Evolutionary conservation across 2,329 filamentous ascomycete species (phyloP).

Genomic region (Pyrenochaeta sp.): DNA sequence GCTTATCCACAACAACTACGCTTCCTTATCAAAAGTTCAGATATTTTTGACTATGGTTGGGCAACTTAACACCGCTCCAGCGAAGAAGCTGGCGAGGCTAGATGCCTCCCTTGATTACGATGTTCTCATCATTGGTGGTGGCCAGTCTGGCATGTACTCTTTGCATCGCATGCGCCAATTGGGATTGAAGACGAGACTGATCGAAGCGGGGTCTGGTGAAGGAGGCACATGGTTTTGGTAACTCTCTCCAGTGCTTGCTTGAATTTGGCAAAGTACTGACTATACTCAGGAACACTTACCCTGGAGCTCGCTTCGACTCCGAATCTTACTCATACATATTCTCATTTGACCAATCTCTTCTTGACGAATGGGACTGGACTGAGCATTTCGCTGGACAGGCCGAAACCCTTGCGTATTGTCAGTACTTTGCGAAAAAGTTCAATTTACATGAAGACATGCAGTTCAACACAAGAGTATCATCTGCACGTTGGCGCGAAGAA

Average conservation of each 20-base stretch:
- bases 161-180: constrained; percentile 46
- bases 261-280: not conserved
- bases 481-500: constrained; percentile 20
- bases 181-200: constrained; percentile 36
- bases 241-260: not conserved
- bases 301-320: constrained; percentile 59
- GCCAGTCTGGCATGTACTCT: constrained; percentile 48
- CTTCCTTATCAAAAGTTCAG: not conserved
- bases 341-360: constrained; percentile 52
- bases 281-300: constrained; percentile 55
- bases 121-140: constrained; percentile 40
- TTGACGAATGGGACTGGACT: constrained; percentile 55
- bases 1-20: not conserved
- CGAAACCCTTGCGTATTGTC: constrained; percentile 62
- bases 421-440: constrained; percentile 57
- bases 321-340: constrained; percentile 58
- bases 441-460: constrained; percentile 43
- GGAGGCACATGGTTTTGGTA: constrained; percentile 51
- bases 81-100: constrained; percentile 15
- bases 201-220: constrained; percentile 45
- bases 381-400: constrained; percentile 43
- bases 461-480: constrained; percentile 26
- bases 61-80: constrained; percentile 7
- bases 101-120: constrained; percentile 28
- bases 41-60: constrained; percentile 21